These are phyloP conservation scores for Rhododendron griersonianum DNA, from an alignment of 148 eudicot species.

Conservation along the genomic window DNA sequence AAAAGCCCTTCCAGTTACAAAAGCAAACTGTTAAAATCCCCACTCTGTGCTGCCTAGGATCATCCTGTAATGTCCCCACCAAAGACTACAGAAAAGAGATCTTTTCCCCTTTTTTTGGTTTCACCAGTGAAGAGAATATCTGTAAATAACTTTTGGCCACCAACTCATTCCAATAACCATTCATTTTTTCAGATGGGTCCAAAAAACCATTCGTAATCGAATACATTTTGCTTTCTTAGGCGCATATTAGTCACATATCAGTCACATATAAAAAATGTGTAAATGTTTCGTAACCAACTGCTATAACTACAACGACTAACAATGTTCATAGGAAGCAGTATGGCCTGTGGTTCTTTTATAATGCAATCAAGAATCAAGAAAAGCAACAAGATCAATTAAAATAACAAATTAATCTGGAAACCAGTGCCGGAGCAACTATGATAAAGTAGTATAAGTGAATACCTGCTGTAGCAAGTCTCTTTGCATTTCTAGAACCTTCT, in stretches of 20 bases:
- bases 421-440: background rate
- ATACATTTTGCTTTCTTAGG: background rate
- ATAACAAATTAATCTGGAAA: background rate
- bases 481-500: conserved; percentile 71
- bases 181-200: background rate
- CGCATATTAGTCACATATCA: background rate
- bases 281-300: background rate
- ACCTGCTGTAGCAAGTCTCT: conserved; percentile 71
- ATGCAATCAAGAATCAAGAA: background rate
- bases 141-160: background rate
- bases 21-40: background rate
- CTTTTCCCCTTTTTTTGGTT: background rate
- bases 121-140: background rate
- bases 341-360: background rate
- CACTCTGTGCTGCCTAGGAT: background rate
- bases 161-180: background rate
- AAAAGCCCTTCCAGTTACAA: background rate
- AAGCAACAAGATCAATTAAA: background rate
- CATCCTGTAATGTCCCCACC: background rate
- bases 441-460: background rate
- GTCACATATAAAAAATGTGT: background rate
- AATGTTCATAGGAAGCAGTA: background rate
- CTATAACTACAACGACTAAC: background rate
- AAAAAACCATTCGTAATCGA: background rate
- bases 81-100: background rate